These are phyloP conservation scores for Sordaria brevicollis DNA, from an alignment of 495 filamentous ascomycete species.

Conservation along the genomic window DNA sequence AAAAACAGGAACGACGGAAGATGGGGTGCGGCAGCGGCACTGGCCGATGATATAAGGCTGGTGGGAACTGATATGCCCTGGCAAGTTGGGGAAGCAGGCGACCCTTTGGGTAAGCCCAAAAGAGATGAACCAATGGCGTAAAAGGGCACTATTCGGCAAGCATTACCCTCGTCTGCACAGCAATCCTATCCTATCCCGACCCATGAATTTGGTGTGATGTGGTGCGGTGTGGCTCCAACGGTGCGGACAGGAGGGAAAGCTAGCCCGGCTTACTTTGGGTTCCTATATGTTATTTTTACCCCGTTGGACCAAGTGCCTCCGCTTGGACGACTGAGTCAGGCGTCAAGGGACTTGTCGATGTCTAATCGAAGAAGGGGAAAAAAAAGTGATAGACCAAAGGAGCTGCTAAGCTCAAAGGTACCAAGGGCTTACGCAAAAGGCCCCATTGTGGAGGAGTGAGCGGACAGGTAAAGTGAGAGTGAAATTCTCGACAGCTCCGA, in stretches of 20 bases:
- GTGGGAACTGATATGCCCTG: neutral
- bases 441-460: neutral
- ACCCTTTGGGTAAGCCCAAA: neutral
- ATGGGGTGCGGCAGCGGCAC: constrained; percentile 8
- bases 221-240: neutral
- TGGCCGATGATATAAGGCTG: constrained; percentile 21
- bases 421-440: neutral
- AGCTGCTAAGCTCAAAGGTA: neutral
- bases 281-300: neutral
- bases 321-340: neutral
- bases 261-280: neutral
- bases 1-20: neutral
- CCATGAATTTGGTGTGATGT: neutral
- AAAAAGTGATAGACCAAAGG: neutral
- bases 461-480: neutral
- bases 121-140: constrained; percentile 14
- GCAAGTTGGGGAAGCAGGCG: neutral
- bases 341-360: neutral
- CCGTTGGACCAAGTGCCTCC: neutral
- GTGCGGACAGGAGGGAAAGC: neutral
- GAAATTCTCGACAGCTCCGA: neutral
- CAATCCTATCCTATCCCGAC: neutral
- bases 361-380: neutral
- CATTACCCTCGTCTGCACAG: neutral
- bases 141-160: constrained; percentile 4